Evolutionary conservation across 345 rosid species (phyloP).

Genomic region (Brassica cretica): DNA sequence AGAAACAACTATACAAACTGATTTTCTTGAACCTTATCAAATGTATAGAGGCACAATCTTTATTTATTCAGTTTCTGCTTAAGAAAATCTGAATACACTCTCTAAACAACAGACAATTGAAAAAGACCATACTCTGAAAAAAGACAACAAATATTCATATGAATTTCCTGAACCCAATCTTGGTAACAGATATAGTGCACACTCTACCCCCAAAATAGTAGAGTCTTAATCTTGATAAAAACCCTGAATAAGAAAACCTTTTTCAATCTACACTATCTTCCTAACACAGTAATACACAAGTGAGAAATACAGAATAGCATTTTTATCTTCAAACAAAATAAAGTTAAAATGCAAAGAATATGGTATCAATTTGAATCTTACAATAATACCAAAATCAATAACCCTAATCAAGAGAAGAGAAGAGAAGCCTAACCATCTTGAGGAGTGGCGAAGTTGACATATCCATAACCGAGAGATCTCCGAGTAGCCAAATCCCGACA

Average conservation of each 20-base stretch:
- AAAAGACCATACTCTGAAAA: neutral
- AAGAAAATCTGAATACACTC: neutral
- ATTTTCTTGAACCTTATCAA: neutral
- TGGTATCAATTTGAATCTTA: neutral
- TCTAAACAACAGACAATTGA: neutral
- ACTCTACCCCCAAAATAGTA: neutral
- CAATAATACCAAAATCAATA: neutral
- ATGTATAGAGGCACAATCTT: neutral
- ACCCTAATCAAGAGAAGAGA: constrained; percentile 1
- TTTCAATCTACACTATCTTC: neutral
- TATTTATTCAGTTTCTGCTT: neutral
- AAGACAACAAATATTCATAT: neutral
- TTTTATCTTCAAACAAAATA: neutral
- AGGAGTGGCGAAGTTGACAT: constrained; percentile 72
- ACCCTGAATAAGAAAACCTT: neutral
- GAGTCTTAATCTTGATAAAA: neutral
- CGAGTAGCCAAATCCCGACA: constrained; percentile 76
- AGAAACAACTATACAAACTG: neutral
- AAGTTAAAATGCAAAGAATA: neutral
- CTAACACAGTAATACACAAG: neutral
- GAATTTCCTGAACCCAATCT: neutral
- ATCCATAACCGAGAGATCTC: constrained; percentile 86
- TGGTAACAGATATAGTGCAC: neutral
- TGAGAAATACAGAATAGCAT: neutral
- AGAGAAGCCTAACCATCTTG: constrained; percentile 60